Conservation (phyloP, 2,329 filamentous ascomycete genomes). For the Reticulascus tulasneorum region DNA sequence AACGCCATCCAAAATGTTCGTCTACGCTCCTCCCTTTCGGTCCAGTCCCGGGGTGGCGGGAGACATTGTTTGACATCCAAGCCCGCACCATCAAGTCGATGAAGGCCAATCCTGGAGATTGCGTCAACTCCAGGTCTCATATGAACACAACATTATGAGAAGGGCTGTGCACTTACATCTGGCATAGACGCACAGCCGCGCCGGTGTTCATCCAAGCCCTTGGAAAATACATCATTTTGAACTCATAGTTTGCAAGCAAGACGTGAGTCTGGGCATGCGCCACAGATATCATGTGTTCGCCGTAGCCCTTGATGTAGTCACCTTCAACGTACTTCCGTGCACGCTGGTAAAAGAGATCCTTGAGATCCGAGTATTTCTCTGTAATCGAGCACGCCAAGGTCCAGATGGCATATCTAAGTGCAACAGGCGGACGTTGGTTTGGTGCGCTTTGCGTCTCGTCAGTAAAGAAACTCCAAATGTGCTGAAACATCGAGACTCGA, state of each 20-base stretch:
- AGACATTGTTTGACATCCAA: slow-evolving; percentile 92
- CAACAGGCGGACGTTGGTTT: slow-evolving; percentile 78
- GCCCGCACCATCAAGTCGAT: slow-evolving; percentile 76
- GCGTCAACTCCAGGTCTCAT: not conserved
- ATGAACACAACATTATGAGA: not conserved
- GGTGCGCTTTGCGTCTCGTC: slow-evolving; percentile 53
- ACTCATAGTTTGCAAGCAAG: slow-evolving; percentile 79
- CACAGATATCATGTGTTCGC: slow-evolving; percentile 81
- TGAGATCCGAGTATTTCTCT: slow-evolving; percentile 75
- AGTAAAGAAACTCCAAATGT: not conserved
- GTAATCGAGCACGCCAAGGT: slow-evolving; percentile 81
- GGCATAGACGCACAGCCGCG: slow-evolving; percentile 70
- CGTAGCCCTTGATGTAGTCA: slow-evolving; percentile 89
- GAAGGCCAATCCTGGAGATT: slow-evolving; percentile 79
- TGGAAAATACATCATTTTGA: slow-evolving; percentile 97
- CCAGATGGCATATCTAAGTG: slow-evolving; percentile 93
- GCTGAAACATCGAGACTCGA: too few relatives aligned
- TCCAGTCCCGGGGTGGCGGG: slow-evolving; percentile 85
- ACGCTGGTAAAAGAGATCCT: slow-evolving; percentile 85
- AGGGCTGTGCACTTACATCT: slow-evolving; percentile 59
- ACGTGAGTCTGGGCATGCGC: slow-evolving; percentile 83
- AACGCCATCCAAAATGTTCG: slow-evolving; percentile 96
- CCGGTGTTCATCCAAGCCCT: slow-evolving; percentile 92
- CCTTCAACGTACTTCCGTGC: slow-evolving; percentile 85
- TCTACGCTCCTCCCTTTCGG: slow-evolving; percentile 83